Evolutionary conservation across 257 asterid species (phyloP).

Genomic region (Rubia yunnanensis): DNA sequence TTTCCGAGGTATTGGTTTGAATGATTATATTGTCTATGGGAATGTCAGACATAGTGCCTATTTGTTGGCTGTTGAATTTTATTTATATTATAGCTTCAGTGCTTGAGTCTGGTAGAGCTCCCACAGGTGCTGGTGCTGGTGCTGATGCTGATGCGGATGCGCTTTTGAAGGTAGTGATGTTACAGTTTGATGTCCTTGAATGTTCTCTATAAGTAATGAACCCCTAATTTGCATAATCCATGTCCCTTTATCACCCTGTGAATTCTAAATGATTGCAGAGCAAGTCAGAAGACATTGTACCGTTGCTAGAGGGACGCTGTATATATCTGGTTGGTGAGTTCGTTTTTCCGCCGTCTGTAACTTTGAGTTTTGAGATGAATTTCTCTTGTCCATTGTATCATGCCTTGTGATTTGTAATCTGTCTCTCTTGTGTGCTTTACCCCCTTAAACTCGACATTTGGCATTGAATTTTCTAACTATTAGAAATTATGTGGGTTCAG

Average conservation of each 20-base stretch:
- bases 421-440: not conserved
- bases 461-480: not conserved
- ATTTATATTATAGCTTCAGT: conserved; percentile 35
- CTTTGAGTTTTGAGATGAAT: not conserved
- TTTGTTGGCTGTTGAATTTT: not conserved
- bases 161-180: conserved; percentile 40
- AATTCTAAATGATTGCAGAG: conserved; percentile 40
- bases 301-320: conserved; percentile 62
- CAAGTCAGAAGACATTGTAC: conserved; percentile 57
- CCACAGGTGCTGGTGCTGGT: conserved; percentile 38
- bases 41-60: no score
- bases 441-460: not conserved
- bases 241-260: not conserved
- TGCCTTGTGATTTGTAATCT: conserved; percentile 1
- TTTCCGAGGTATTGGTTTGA: conserved; percentile 39
- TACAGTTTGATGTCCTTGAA: not conserved
- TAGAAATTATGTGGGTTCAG: not conserved
- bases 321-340: conserved; percentile 84
- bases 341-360: not conserved
- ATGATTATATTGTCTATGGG: not conserved
- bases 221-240: not conserved
- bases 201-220: not conserved
- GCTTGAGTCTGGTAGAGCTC: conserved; percentile 38
- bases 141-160: conserved; percentile 41
- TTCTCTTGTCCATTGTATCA: not conserved